Conservation (phyloP, 495 filamentous ascomycete species). For the Penicillium silybi region DNA sequence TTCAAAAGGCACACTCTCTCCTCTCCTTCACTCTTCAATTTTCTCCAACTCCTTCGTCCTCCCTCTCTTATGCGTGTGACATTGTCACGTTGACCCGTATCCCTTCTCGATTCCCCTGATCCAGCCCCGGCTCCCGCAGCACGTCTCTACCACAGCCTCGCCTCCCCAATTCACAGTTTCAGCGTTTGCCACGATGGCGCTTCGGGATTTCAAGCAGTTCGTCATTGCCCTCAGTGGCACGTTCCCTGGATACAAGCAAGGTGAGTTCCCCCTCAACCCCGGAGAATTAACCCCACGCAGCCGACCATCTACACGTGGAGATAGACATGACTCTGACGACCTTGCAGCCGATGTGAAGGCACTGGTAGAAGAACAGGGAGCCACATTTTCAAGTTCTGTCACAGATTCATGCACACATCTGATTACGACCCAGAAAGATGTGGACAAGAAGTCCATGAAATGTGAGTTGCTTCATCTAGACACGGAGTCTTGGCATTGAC, state of each 20-base stretch:
- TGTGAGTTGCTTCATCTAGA: conserved; percentile 22
- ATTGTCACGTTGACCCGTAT: background rate
- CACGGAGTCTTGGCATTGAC: background rate
- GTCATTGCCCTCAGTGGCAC: conserved; percentile 59
- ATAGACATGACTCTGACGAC: conserved; percentile 30
- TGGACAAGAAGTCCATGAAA: conserved; percentile 43
- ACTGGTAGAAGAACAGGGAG: conserved; percentile 49
- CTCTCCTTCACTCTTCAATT: background rate
- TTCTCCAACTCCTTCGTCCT: background rate
- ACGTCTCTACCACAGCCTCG: background rate
- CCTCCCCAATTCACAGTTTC: background rate
- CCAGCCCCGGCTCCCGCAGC: background rate
- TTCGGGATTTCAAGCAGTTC: conserved; percentile 36
- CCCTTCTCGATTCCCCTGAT: background rate
- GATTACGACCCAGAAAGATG: conserved; percentile 50
- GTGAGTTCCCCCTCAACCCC: conserved; percentile 21
- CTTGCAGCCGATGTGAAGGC: conserved; percentile 31
- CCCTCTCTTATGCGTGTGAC: background rate
- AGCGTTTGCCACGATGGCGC: conserved; percentile 19
- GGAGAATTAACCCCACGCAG: conserved; percentile 1
- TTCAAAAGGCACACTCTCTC: background rate
- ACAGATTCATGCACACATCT: conserved; percentile 55
- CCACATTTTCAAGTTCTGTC: conserved; percentile 41
- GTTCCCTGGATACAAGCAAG: conserved; percentile 53
- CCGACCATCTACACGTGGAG: background rate